Evolutionary conservation across 2,329 filamentous ascomycete genomes (phyloP), one percentile per base, ranked within the genome.

Genomic region (Aspergillus pseudoviridinutans): DNA sequence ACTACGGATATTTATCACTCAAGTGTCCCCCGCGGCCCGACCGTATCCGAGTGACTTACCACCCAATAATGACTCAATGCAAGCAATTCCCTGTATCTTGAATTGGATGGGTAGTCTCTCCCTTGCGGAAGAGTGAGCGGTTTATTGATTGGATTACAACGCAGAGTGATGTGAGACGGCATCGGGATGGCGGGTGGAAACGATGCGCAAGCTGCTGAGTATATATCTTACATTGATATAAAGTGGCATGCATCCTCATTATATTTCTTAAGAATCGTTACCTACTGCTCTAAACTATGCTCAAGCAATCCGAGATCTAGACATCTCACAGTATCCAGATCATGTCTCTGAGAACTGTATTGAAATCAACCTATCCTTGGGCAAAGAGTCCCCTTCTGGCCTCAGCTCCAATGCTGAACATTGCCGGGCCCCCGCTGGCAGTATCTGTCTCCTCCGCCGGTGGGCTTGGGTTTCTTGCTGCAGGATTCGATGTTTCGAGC

Each of bases 371-470:
- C 60, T 86, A 87, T 66, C 83, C 85, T 61, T 88, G 85, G 84
- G 80, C 78, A 7, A 71, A 76, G 38, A 64, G 73, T 2, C 86
- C 86, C 5, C 71, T 89, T 22, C 79, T 91, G 29, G 77, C 81
- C 49, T 78, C 79, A 41, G 88, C 87, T 1, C 89, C 89, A 0
- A 91, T 92, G 88, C 82, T 86, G 49, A 78, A 85, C 38, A 84
- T 90, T 54, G 76, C 80, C 64, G 79, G 71, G 66, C 81, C 69
- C 59, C 79, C 68, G 0, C 79, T 91, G 3, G 85, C 87, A 2
- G 75, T 85, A 32, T 81, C 84, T 47, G 80, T 90, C 14, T 85
- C 83, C 2, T 74, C 73, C 63, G 81, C 83, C 32, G 80, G 81
- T 4, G 81, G 80, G 3, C 59, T 83, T 1, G 83, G 77, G 3